phyloP scores from a whole-genome alignment of 805 yeast genomes.

The Hanseniaspora jakobsenii region DNA sequence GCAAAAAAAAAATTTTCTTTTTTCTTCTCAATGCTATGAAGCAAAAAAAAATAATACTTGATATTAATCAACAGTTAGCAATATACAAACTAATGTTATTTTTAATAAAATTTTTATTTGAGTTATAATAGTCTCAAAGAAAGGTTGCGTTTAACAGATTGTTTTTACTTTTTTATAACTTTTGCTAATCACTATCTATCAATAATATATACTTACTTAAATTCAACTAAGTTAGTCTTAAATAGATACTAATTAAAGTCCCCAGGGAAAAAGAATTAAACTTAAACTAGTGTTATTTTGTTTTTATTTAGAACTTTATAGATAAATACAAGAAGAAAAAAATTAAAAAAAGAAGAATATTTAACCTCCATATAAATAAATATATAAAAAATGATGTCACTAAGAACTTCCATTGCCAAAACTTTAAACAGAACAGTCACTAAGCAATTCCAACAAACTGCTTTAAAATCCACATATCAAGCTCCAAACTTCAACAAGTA shows the following conservation, averaged over 20 bases:
- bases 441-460: constrained; percentile 18
- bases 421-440: constrained; percentile 14
- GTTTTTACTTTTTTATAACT: too few species aligned
- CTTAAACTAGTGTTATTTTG: neutral
- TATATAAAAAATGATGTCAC: constrained; percentile 20
- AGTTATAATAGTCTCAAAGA: too few species aligned
- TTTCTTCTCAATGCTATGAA: too few species aligned
- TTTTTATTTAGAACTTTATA: neutral
- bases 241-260: neutral
- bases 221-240: too few species aligned
- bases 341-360: neutral
- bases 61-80: too few species aligned
- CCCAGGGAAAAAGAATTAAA: constrained; percentile 3
- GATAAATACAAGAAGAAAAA: constrained; percentile 2
- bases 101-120: too few species aligned
- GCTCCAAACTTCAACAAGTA: constrained; percentile 83
- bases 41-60: too few species aligned
- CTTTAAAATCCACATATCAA: constrained; percentile 64
- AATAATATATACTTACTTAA: too few species aligned
- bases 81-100: too few species aligned
- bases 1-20: neutral
- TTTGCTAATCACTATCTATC: too few species aligned
- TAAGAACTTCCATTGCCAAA: constrained; percentile 21
- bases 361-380: neutral
- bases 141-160: too few species aligned